These are phyloP conservation scores for Ehretia macrophylla DNA, from an alignment of 257 asterid genomes.

Conservation along the genomic window DNA sequence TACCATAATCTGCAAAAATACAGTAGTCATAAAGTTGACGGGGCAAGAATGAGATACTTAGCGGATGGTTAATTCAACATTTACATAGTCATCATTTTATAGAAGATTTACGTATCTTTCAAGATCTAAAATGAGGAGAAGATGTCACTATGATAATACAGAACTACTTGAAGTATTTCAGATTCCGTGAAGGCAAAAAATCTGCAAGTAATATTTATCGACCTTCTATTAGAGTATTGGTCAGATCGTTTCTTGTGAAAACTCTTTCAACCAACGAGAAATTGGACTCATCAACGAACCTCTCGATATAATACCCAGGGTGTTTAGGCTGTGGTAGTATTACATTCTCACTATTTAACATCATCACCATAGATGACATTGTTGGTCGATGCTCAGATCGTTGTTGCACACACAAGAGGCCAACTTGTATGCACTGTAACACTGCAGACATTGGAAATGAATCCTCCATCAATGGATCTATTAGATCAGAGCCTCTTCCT, in stretches of 20 bases:
- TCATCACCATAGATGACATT: constrained; percentile 37
- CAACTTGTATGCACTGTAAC: constrained; percentile 27
- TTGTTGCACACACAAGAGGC: constrained; percentile 38
- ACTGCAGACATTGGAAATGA: constrained; percentile 11
- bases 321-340: constrained; percentile 35
- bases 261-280: background rate
- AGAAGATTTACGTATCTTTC: no score
- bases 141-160: no score
- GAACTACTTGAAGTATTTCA: no score
- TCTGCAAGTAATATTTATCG: background rate
- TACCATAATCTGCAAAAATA: no score
- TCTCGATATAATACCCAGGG: constrained; percentile 39
- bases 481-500: constrained; percentile 28
- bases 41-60: no score
- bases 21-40: no score
- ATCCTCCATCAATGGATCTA: constrained; percentile 17
- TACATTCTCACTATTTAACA: constrained; percentile 29
- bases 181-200: no score
- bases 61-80: no score
- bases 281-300: constrained; percentile 9
- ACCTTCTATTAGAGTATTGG: constrained; percentile 2
- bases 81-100: no score
- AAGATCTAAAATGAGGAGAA: no score
- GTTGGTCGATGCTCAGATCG: constrained; percentile 41
- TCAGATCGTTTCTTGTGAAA: background rate